Evolutionary conservation across 2,329 filamentous ascomycete genomes (phyloP).

Genomic region (Pseudogymnoascus sp.): DNA sequence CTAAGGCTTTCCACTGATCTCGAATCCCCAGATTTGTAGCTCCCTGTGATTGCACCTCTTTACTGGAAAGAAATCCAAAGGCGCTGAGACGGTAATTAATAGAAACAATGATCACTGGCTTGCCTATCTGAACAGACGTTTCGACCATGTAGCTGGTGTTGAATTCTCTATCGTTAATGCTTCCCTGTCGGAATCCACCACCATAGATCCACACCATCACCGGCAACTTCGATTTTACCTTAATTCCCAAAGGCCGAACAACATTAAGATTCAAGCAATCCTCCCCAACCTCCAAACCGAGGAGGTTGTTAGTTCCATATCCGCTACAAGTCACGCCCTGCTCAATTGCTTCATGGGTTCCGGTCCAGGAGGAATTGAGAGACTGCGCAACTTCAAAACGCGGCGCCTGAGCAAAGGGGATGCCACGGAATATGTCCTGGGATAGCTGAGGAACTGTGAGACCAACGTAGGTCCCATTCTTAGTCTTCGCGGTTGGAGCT

Average conservation of each 20-base stretch:
- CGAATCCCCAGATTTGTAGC: slow-evolving; percentile 55
- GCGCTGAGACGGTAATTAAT: slow-evolving; percentile 55
- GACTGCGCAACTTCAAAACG: slow-evolving; percentile 9
- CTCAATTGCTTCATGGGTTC: slow-evolving; percentile 3
- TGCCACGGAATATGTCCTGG: slow-evolving; percentile 13
- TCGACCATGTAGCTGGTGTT: slow-evolving; percentile 43
- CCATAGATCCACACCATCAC: slow-evolving; percentile 56
- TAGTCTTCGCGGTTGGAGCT: background rate
- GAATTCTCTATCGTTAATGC: slow-evolving; percentile 47
- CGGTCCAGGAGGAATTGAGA: background rate
- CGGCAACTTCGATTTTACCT: slow-evolving; percentile 30
- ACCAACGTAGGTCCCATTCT: background rate
- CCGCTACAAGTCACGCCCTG: background rate
- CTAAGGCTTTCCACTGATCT: slow-evolving; percentile 51
- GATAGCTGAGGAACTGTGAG: slow-evolving; percentile 6
- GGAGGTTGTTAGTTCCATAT: slow-evolving; percentile 7
- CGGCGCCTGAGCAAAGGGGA: slow-evolving; percentile 13
- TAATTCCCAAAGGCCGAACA: slow-evolving; percentile 27
- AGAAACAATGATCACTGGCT: slow-evolving; percentile 45
- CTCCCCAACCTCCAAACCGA: slow-evolving; percentile 29
- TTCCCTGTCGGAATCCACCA: slow-evolving; percentile 51
- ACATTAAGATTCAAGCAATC: slow-evolving; percentile 47
- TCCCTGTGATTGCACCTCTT: slow-evolving; percentile 35
- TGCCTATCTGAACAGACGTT: slow-evolving; percentile 3
- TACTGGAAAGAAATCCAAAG: slow-evolving; percentile 55